phyloP scores from a whole-genome alignment of 345 rosid species.

The Eucalyptus marginata region DNA sequence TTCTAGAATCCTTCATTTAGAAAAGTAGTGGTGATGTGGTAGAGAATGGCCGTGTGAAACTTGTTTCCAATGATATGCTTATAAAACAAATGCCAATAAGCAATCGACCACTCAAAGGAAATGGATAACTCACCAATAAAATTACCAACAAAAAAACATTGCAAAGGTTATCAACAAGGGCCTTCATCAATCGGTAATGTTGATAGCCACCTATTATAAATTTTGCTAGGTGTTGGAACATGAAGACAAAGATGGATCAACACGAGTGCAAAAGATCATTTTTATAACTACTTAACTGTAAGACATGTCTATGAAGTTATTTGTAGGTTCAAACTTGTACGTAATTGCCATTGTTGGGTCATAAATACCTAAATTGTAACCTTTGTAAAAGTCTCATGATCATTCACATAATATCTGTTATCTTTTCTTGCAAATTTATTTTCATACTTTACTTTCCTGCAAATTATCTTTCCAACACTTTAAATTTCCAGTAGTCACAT shows the following conservation, averaged over 20 bases:
- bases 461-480: not conserved
- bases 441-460: not conserved
- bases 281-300: no score
- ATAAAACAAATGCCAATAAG: not conserved
- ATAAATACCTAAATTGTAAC: not conserved
- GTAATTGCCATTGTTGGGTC: not conserved
- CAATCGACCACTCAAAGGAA: not conserved
- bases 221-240: not conserved
- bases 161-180: not conserved
- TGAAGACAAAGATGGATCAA: not conserved
- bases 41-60: not conserved
- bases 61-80: not conserved
- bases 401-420: accelerated
- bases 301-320: not conserved
- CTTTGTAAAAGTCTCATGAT: accelerated
- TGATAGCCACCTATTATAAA: not conserved
- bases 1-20: not conserved
- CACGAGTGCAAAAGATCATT: no score
- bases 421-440: no score
- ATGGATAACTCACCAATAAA: not conserved
- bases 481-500: not conserved
- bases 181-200: not conserved
- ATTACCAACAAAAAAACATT: not conserved
- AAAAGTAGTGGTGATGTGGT: not conserved
- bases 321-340: not conserved